Evolutionary conservation across 768 basidiomycete genomes (phyloP).

Genomic region (Leccinum olivaceopallidum): DNA sequence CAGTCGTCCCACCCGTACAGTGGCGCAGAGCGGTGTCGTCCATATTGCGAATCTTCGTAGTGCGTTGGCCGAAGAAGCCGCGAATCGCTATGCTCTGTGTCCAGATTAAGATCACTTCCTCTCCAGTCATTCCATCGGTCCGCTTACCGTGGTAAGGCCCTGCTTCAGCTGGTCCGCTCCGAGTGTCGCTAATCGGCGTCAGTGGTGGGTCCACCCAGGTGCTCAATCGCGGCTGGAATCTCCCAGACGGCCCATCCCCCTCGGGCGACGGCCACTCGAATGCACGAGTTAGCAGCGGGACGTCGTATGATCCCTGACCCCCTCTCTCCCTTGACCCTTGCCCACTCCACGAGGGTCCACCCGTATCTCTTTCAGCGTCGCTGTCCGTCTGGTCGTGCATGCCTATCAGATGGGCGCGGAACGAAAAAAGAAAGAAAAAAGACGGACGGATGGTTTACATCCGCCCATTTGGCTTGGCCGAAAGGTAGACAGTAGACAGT

Average conservation of each 20-base stretch:
- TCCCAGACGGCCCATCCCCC: slow-evolving; percentile 15
- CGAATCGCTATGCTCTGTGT: slow-evolving; percentile 20
- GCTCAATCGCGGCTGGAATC: slow-evolving; percentile 14
- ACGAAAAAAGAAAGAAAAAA: slow-evolving; percentile 34
- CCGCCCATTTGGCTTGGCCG: slow-evolving; percentile 29
- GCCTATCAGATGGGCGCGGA: slow-evolving; percentile 24
- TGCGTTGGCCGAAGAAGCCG: slow-evolving; percentile 21
- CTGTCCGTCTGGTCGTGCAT: slow-evolving; percentile 34
- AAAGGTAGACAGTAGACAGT: slow-evolving; percentile 18
- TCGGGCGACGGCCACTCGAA: slow-evolving; percentile 27
- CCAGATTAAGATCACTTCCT: slow-evolving; percentile 6
- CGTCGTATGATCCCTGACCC: slow-evolving; percentile 13
- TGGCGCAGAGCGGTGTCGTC: slow-evolving; percentile 28
- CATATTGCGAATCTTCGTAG: slow-evolving; percentile 21
- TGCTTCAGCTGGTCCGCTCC: slow-evolving; percentile 6
- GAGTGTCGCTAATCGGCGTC: slow-evolving; percentile 17
- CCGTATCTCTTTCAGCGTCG: slow-evolving; percentile 48
- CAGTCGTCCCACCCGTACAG: slow-evolving; percentile 27
- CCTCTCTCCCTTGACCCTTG: slow-evolving; percentile 20
- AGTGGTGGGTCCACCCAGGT: slow-evolving; percentile 14
- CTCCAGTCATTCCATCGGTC: neutral
- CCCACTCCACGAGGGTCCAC: slow-evolving; percentile 39
- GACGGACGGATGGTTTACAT: slow-evolving; percentile 30
- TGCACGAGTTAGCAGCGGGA: slow-evolving; percentile 20
- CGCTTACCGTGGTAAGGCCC: slow-evolving; percentile 24